Evolutionary conservation across 2,329 filamentous ascomycete species (phyloP), one percentile per base, ranked within the genome.

Genomic region (Setomelanomma holmii): DNA sequence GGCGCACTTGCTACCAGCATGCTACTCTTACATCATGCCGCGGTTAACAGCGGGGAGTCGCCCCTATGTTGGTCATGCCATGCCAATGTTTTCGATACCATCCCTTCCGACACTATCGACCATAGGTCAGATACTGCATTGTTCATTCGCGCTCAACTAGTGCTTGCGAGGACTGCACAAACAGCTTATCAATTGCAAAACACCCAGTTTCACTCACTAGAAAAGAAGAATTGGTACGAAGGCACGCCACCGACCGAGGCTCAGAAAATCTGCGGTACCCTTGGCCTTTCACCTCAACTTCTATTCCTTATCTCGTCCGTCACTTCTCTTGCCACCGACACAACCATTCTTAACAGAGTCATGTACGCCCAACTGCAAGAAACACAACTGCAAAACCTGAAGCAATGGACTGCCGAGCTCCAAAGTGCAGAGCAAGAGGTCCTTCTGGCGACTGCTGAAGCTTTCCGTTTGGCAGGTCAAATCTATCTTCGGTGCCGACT

Each of bases 1-100:
- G 68, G 66, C 17, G 66, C 66, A 8, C 60, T 71, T 16, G 61
- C 65, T 3, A 72, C 69, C 4, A 68, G 68, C 44, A 72, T 72
- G 69, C 54, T 72, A 22, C 55, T 72, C 2, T 67, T 72, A 65
- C 69, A 72, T 24, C 66, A 71, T 20, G 62, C 64, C 34, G 61
- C 59, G 11, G 51, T 72, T 34, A 69, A 68, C 47, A 59, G 58
- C 7, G 56, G 67, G 8, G 66, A 71, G 1, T 61, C 63, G 4
- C 56, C 53, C n/a, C 38, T 71, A 3, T 71, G 69, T 54, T 72
- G 69, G 69, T 71, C 67, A 2, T 63, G 59, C 38, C 69, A 72
- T 21, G 67, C 69, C 39, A 71, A 71, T 27, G 57, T 72, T 24
- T 68, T 71, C 49, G 64, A 72, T 41, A 62, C 60, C 4, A 68